Conservation (phyloP, 2,329 filamentous ascomycete species). For the Fusarium zealandicum region DNA sequence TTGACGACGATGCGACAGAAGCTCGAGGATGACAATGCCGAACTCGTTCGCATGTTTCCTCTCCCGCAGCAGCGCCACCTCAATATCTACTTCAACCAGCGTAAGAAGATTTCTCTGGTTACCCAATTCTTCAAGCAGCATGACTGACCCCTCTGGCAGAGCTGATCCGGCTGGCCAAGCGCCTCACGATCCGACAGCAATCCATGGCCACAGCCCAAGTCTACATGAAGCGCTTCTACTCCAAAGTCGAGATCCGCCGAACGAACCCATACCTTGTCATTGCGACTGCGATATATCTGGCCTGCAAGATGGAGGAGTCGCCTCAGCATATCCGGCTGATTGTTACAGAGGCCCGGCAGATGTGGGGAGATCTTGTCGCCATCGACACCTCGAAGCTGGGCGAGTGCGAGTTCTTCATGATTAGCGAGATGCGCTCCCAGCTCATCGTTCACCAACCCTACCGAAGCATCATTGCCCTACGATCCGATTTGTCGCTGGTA, state of each 20-base stretch:
- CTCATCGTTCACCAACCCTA: conserved; percentile 93
- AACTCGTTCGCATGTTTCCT: conserved; percentile 78
- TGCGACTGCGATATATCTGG: conserved; percentile 92
- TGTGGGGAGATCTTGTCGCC: conserved; percentile 82
- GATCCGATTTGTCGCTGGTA: conserved; percentile 73
- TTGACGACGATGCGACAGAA: conserved; percentile 77
- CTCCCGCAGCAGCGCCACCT: conserved; percentile 83
- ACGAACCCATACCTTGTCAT: conserved; percentile 94
- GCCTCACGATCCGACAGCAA: conserved; percentile 86
- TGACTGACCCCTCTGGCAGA: conserved; percentile 57
- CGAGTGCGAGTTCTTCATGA: conserved; percentile 92
- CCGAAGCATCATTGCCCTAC: conserved; percentile 76
- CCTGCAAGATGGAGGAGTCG: conserved; percentile 97
- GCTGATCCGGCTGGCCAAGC: conserved; percentile 81
- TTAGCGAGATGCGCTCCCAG: conserved; percentile 89
- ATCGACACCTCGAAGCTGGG: conserved; percentile 85
- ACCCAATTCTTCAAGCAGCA: neutral
- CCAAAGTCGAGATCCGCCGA: conserved; percentile 85
- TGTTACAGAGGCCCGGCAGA: conserved; percentile 81
- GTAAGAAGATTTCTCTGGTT: conserved; percentile 57
- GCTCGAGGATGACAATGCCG: conserved; percentile 78
- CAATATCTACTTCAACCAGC: conserved; percentile 91
- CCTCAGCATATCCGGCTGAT: conserved; percentile 95
- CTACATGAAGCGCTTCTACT: conserved; percentile 94
- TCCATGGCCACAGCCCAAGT: conserved; percentile 92